A percentile compares a stretch with the other conserved stretches of the same genome.
Conservation (phyloP, 345 rosid genomes). For the Lumnitzera racemosa region DNA sequence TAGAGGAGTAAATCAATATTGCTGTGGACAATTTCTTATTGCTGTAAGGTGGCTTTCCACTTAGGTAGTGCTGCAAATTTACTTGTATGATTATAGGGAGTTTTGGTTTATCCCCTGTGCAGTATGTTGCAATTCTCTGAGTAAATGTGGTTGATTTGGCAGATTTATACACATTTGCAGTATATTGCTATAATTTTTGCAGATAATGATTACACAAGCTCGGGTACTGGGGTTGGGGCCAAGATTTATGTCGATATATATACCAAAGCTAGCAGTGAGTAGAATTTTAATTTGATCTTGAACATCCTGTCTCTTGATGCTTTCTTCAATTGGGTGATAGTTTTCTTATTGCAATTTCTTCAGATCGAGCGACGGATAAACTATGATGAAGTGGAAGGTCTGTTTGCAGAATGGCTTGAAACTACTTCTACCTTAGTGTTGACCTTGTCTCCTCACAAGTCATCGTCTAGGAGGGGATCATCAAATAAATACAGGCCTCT, state of each 20-base stretch:
- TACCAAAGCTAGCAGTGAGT: slow-evolving; percentile 71
- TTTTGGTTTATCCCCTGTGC: too few species aligned
- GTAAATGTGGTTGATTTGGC: not conserved
- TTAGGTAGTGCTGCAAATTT: too few species aligned
- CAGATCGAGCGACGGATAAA: slow-evolving; percentile 77
- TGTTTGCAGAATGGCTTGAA: slow-evolving; percentile 71
- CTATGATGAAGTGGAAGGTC: slow-evolving; percentile 76
- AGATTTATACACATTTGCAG: too few species aligned
- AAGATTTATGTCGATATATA: slow-evolving; percentile 78
- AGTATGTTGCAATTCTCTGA: too few species aligned
- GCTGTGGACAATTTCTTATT: too few species aligned
- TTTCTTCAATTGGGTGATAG: not conserved
- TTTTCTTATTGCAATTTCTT: not conserved
- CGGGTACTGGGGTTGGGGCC: slow-evolving; percentile 83
- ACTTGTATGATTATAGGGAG: too few species aligned
- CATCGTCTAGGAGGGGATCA: slow-evolving; percentile 36
- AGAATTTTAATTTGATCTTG: not conserved
- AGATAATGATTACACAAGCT: slow-evolving; percentile 70
- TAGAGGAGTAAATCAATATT: too few species aligned
- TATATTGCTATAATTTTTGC: slow-evolving; percentile 16
- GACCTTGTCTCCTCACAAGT: slow-evolving; percentile 25
- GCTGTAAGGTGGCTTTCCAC: too few species aligned
- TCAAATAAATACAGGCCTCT: slow-evolving; percentile 34
- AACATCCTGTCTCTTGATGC: too few species aligned
- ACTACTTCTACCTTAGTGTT: slow-evolving; percentile 76